Evolutionary conservation across 345 rosid genomes (phyloP), one percentile per base, ranked within the genome.

Genomic region (Physaria fendleri): DNA sequence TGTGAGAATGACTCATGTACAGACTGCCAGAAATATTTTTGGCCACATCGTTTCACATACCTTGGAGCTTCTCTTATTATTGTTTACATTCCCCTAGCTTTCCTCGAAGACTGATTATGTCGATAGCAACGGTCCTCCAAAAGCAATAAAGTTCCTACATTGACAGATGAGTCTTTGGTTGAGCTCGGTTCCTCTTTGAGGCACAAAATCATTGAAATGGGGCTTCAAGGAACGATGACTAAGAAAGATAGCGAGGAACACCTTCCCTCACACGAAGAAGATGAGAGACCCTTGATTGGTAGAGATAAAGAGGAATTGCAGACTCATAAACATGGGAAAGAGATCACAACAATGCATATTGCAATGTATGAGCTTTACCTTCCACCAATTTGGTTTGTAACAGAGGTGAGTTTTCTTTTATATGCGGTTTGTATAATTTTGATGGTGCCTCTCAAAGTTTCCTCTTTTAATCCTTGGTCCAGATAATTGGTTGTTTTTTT

Each of bases 61-160:
- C 93, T 94, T 27, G 99, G 99, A 74, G 99, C 97, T 73, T 90
- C 99, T 52, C 87, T 94, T 47, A 76, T 94, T 96, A 85, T 89
- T 41, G 80, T 94, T 72, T 94, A 94, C 92, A 90, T 94, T 64
- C 99, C 99, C 17, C 50, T 94, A 29, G 92, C 99, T 5, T 82
- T 79, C 74, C 66, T 94, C 34, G 90, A 85, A 80, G 99, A 94
- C 64, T 83, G 90, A 93, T 29, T 90, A 56, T 82, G 79, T 64
- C 76, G 75, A 28, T 55, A 85, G 29, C 74, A 62, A 5, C 71
- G 58, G 7, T 73, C 81, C 60, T 83, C 87, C 30, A 83, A 61
- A 77, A 45, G 68, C 61, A 78, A 55, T 65, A 84, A 72, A 74
- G 80, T 61, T 66, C 55, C 76, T 27, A 77, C 70, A 49, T 67